A percentile compares a stretch with the other conserved stretches of the same genome.
Conservation (phyloP, 2,329 filamentous ascomycete genomes). For the Ceratocystis cubensis region DNA sequence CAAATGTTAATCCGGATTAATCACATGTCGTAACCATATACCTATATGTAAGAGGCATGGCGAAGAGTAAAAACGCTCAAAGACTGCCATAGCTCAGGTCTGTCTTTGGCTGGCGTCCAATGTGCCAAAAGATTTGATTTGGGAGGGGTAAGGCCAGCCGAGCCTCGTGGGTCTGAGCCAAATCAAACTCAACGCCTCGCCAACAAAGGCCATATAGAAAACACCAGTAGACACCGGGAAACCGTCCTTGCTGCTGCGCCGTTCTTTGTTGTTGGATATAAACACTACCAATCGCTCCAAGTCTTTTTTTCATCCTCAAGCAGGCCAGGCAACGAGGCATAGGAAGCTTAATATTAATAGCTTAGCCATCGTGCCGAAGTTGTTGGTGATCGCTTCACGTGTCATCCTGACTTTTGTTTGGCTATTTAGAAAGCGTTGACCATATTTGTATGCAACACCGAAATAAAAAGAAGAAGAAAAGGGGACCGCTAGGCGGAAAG, state of each 20-base stretch:
- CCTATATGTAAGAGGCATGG: neutral
- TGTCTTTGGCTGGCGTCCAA: neutral
- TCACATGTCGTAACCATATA: neutral
- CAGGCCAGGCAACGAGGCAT: neutral
- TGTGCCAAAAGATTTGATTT: neutral
- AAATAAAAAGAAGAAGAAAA: slow-evolving; percentile 1
- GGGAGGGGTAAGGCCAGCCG: too few relatives aligned
- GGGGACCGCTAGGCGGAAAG: neutral
- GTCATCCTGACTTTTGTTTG: neutral
- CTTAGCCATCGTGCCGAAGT: neutral
- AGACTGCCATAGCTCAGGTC: slow-evolving; percentile 13
- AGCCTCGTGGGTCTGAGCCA: too few relatives aligned
- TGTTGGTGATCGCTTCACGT: neutral
- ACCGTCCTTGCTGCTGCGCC: slow-evolving; percentile 13
- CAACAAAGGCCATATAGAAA: neutral
- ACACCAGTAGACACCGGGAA: neutral
- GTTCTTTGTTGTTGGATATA: neutral
- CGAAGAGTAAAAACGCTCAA: neutral
- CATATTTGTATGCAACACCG: neutral
- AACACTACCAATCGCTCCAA: neutral
- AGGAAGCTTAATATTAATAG: neutral
- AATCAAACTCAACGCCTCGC: too few relatives aligned
- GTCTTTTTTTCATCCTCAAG: neutral
- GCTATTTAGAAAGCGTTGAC: neutral
- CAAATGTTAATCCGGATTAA: neutral